Conservation (phyloP, 2,329 filamentous ascomycete genomes). For the Colletotrichum higginsianum region DNA sequence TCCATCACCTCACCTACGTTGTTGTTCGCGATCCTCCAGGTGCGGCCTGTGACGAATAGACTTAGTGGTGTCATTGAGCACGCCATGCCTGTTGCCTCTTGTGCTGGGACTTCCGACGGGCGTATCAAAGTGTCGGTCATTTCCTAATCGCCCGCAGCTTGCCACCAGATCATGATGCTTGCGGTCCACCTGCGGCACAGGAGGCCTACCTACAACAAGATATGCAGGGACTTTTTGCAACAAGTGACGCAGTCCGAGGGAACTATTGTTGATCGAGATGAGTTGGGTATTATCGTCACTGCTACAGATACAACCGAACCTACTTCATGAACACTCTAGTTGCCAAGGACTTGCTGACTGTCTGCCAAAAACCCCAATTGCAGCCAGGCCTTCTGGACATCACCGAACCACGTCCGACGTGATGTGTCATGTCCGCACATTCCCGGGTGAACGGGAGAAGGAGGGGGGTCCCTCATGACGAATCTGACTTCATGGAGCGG, state of each 20-base stretch:
- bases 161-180: not conserved
- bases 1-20: too few species aligned
- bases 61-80: too few species aligned
- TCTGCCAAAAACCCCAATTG: too few species aligned
- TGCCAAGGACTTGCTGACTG: not conserved
- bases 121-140: not conserved
- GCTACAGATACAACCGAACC: not conserved
- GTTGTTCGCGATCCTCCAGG: not conserved
- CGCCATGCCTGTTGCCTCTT: not conserved
- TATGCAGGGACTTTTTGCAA: not conserved
- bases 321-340: not conserved
- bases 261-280: not conserved
- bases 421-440: not conserved
- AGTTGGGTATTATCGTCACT: not conserved
- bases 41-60: not conserved
- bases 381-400: slow-evolving; percentile 4
- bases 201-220: not conserved
- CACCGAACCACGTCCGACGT: slow-evolving; percentile 2
- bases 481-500: slow-evolving; percentile 7
- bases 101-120: not conserved
- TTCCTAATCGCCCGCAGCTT: not conserved
- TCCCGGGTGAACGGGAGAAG: slow-evolving; percentile 8
- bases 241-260: not conserved
- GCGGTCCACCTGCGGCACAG: not conserved
- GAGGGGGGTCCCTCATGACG: not conserved